These are phyloP conservation scores for Sporormia fimetaria DNA, from an alignment of 495 filamentous ascomycete species.

Conservation along the genomic window DNA sequence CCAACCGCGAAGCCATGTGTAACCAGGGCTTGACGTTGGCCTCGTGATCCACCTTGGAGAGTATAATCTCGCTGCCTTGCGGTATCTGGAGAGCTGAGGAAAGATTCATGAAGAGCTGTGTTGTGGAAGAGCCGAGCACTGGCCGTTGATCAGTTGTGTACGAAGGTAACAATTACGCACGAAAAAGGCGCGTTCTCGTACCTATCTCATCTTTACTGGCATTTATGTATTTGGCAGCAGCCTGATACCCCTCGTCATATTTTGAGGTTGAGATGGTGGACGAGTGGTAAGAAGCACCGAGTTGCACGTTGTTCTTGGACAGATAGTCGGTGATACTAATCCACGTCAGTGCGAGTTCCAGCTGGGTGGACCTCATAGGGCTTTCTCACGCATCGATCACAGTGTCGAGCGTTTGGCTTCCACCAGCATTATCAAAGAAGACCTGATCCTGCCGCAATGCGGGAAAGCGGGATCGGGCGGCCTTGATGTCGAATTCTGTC, in stretches of 20 bases:
- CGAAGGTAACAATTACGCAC: not conserved
- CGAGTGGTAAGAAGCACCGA: constrained; percentile 52
- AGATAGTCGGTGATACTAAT: constrained; percentile 59
- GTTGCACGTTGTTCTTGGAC: constrained; percentile 56
- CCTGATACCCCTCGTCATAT: constrained; percentile 45
- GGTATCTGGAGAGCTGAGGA: constrained; percentile 48
- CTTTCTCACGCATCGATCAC: constrained; percentile 52
- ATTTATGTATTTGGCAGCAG: constrained; percentile 58
- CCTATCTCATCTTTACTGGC: constrained; percentile 50
- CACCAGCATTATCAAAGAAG: constrained; percentile 66
- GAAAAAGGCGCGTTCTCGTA: constrained; percentile 16
- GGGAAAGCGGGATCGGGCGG: constrained; percentile 52
- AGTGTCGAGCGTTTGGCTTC: constrained; percentile 52
- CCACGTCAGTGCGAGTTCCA: no score
- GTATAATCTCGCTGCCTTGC: constrained; percentile 50
- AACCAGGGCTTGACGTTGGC: constrained; percentile 62
- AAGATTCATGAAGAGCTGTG: constrained; percentile 62
- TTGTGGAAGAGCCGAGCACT: constrained; percentile 58
- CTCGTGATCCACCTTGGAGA: constrained; percentile 61
- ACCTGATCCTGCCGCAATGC: constrained; percentile 53
- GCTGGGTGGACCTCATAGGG: not conserved
- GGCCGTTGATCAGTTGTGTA: not conserved
- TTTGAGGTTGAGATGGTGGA: constrained; percentile 43
- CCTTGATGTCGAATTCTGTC: constrained; percentile 40
- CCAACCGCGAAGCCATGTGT: constrained; percentile 44